Percentiles rank a stretch among this genome's conserved stretches.
Conservation (phyloP, 164 flowering plant genomes). For the Annona cherimola region DNA sequence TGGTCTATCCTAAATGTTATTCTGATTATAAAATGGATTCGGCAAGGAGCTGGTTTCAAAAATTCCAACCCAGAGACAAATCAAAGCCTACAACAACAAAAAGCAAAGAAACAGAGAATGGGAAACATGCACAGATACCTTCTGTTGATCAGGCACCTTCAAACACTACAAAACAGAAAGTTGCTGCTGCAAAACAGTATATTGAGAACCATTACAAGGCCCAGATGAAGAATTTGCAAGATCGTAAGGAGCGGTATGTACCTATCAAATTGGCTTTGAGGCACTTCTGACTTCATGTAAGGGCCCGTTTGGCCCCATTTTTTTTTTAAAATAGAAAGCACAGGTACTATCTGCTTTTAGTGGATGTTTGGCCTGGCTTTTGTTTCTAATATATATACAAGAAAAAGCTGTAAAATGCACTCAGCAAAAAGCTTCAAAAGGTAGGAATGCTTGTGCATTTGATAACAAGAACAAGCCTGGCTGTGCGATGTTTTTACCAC, state of each 20-base stretch:
- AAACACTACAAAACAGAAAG: constrained; percentile 32
- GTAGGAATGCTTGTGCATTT: too few relatives aligned
- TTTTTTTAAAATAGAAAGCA: neutral
- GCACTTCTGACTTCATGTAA: neutral
- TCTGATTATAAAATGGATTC: constrained; percentile 30
- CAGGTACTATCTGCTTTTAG: too few relatives aligned
- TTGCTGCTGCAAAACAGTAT: constrained; percentile 38
- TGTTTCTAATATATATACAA: too few relatives aligned
- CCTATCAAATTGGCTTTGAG: neutral
- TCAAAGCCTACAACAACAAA: constrained; percentile 12
- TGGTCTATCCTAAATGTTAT: neutral
- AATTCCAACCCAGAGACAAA: constrained; percentile 34
- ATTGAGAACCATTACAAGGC: constrained; percentile 40
- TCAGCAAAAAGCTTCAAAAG: too few relatives aligned
- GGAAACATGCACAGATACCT: constrained; percentile 21
- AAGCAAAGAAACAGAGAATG: constrained; percentile 27
- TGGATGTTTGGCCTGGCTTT: too few relatives aligned
- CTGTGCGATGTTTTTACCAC: too few relatives aligned
- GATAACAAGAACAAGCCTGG: too few relatives aligned
- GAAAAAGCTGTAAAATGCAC: too few relatives aligned
- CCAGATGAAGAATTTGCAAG: constrained; percentile 37
- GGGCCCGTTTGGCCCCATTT: neutral
- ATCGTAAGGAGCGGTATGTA: constrained; percentile 34
- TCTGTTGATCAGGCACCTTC: constrained; percentile 33
- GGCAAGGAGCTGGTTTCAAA: constrained; percentile 47